A percentile compares a stretch with the other conserved stretches of the same genome.
phyloP scores from a whole-genome alignment of 345 rosid species.

The Heritiera littoralis region DNA sequence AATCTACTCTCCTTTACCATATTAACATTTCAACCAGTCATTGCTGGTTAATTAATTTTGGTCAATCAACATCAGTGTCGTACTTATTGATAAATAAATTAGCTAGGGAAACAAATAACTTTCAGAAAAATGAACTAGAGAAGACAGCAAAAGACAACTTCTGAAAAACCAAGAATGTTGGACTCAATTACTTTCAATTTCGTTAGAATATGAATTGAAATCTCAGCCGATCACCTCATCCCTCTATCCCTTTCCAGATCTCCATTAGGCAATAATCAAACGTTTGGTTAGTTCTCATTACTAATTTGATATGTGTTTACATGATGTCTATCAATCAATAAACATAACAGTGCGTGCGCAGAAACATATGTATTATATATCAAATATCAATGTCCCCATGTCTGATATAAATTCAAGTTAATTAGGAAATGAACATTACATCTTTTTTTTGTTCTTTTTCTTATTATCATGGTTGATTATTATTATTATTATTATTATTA shows the following conservation, averaged over 20 bases:
- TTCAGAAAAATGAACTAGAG: not conserved
- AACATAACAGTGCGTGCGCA: too few relatives aligned
- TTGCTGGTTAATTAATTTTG: not conserved
- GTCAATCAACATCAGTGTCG: not conserved
- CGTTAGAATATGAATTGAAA: not conserved
- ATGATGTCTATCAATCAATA: constrained; percentile 14
- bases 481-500: too few relatives aligned
- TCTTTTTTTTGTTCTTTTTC: not conserved
- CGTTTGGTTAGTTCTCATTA: not conserved
- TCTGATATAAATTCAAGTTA: not conserved
- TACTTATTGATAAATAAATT: not conserved
- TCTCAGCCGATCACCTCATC: not conserved
- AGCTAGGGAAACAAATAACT: not conserved
- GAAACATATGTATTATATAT: not conserved
- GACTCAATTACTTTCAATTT: not conserved
- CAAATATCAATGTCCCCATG: not conserved
- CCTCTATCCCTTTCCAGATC: not conserved
- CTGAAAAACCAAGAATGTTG: not conserved
- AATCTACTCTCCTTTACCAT: too few relatives aligned
- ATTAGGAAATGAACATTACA: not conserved
- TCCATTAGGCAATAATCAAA: not conserved
- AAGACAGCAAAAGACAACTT: not conserved
- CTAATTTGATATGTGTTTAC: not conserved
- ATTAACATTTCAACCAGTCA: not conserved
- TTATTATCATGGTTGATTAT: not conserved